A percentile compares a stretch with the other conserved stretches of the same genome.
These are phyloP conservation scores for Penicillium italicum DNA, from an alignment of 2,329 filamentous ascomycete genomes.

Conservation along the genomic window DNA sequence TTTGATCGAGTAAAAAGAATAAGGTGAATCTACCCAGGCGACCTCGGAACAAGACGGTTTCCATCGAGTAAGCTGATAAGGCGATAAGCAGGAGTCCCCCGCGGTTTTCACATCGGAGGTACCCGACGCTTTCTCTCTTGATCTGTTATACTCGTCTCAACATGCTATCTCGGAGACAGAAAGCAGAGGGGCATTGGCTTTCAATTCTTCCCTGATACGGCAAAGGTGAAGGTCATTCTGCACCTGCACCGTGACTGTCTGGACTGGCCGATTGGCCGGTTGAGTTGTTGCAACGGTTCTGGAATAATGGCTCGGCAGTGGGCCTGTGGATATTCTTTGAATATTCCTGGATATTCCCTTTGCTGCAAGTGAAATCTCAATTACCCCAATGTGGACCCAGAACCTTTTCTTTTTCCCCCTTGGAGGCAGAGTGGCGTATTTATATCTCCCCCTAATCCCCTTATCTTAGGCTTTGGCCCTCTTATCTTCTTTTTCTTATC, in stretches of 20 bases:
- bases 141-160: neutral
- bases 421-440: neutral
- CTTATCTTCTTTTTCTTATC: constrained; percentile 1
- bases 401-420: neutral
- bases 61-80: constrained; percentile 14
- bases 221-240: neutral
- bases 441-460: constrained; percentile 1
- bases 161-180: neutral
- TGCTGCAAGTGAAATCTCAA: neutral
- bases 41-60: neutral
- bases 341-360: neutral
- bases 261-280: too few relatives aligned
- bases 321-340: neutral
- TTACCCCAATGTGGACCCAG: neutral
- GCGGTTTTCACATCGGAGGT: neutral
- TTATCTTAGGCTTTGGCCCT: constrained; percentile 3
- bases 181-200: neutral
- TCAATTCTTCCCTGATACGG: neutral
- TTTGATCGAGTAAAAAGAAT: constrained; percentile 30
- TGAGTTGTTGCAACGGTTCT: neutral
- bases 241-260: neutral
- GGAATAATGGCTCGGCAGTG: neutral
- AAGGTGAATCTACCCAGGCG: neutral
- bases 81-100: constrained; percentile 10
- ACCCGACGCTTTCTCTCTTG: neutral